phyloP scores from a whole-genome alignment of 2,329 filamentous ascomycete genomes.

The Calonectria pauciramosa region DNA sequence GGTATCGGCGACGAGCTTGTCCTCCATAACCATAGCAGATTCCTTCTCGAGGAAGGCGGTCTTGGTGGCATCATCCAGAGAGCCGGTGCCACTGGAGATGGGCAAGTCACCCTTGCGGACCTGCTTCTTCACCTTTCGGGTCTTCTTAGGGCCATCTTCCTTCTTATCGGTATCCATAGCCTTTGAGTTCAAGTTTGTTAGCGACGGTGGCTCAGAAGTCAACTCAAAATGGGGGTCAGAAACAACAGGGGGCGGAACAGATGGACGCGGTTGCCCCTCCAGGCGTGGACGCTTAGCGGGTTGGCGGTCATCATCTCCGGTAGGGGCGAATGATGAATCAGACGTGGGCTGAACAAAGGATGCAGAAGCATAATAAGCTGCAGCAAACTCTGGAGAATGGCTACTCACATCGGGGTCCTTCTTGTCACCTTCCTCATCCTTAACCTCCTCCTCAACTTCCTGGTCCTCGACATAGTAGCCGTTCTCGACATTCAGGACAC shows the following conservation, averaged over 20 bases:
- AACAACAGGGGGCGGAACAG: slow-evolving; percentile 13
- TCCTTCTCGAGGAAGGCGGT: slow-evolving; percentile 83
- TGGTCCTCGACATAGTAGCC: slow-evolving; percentile 99
- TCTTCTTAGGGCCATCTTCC: slow-evolving; percentile 82
- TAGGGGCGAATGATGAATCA: slow-evolving; percentile 30
- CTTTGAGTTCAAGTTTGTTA: slow-evolving; percentile 58
- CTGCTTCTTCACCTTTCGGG: slow-evolving; percentile 99
- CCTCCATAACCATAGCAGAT: slow-evolving; percentile 93
- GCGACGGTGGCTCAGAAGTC: slow-evolving; percentile 32
- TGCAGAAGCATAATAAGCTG: slow-evolving; percentile 1
- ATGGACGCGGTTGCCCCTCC: slow-evolving; percentile 12
- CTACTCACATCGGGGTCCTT: slow-evolving; percentile 82
- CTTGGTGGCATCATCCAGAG: slow-evolving; percentile 79
- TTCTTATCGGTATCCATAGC: slow-evolving; percentile 89
- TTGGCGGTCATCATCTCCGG: slow-evolving; percentile 34
- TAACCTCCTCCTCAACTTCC: slow-evolving; percentile 94
- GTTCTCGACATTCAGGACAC: slow-evolving; percentile 94
- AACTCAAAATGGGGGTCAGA: neutral
- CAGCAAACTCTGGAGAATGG: neutral
- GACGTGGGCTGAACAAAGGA: slow-evolving; percentile 14
- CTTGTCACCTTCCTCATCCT: slow-evolving; percentile 75
- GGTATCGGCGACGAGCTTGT: slow-evolving; percentile 97
- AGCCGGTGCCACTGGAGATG: slow-evolving; percentile 85
- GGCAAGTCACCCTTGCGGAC: slow-evolving; percentile 96
- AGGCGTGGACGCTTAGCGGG: slow-evolving; percentile 35